phyloP scores from a whole-genome alignment of 345 rosid genomes.

The Lenwebbia sp. region DNA sequence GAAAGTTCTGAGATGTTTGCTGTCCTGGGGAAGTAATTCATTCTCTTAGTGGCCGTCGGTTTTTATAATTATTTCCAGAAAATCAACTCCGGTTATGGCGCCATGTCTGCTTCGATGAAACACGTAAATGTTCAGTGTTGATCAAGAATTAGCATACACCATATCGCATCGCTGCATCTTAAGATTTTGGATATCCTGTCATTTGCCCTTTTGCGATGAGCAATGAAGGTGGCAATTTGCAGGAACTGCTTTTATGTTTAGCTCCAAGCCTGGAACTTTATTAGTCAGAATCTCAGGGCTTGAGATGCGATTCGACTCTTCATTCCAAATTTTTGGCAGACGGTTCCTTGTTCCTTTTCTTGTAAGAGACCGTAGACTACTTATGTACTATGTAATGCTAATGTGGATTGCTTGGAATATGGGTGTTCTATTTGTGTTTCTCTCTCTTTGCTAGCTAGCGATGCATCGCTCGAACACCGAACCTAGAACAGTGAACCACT shows the following conservation, averaged over 20 bases:
- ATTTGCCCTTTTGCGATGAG: background rate
- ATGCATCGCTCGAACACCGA: background rate
- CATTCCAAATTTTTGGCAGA: background rate
- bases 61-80: too few relatives aligned
- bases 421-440: background rate
- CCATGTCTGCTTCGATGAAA: background rate
- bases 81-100: background rate
- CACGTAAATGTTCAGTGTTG: background rate
- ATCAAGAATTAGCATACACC: background rate
- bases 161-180: background rate
- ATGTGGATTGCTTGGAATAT: background rate
- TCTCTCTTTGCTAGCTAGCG: background rate
- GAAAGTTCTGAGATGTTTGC: background rate
- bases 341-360: background rate
- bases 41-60: too few relatives aligned
- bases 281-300: background rate
- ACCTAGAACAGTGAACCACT: background rate
- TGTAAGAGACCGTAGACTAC: background rate
- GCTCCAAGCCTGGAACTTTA: background rate
- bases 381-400: background rate
- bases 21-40: background rate
- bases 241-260: background rate
- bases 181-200: background rate
- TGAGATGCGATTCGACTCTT: background rate
- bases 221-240: background rate